Evolutionary conservation across 2,329 filamentous ascomycete genomes (phyloP), one percentile per base, ranked within the genome.

Genomic region (Beauveria sp.): DNA sequence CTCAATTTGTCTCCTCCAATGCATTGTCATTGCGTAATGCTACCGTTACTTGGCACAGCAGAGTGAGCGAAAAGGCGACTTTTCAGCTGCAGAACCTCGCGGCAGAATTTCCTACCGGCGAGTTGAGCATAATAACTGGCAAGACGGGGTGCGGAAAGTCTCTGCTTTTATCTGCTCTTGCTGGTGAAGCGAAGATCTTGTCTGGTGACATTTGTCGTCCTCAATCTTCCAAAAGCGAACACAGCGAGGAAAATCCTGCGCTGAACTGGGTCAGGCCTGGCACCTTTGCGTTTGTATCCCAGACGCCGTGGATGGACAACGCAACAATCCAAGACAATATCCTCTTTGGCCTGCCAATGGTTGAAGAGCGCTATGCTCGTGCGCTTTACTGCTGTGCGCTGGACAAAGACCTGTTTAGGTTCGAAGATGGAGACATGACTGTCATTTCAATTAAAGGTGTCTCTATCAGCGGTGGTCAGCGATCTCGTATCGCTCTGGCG

Each of bases 221-320:
- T n/a, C 40, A 6, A 51, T 20, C 30, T 20, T 28, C 28, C 24
- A 22, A 57, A 45, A 30, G 22, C 42, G 3, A 63, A 51, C 7
- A 46, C 45, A 3, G 30, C 58, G 14, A 49, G 2, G 9, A 42
- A 2, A 1, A 16, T 7, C 16, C 0, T 40, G 47, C 30, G 6
- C 10, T 22, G 9, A 3, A 30, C 18, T 43, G 55, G 55, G 1
- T 57, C 5, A 26, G 40, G n/a, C n/a, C 43, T 24, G 54, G 43
- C 2, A 49, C 3, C 8, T 26, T 53, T 9, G 58, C 58, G 10
- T n/a, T 60, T 3, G 49, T 60, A 12, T 82, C 86, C 4, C 87
- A 90, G 68, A 88, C 87, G 18, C 88, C 88, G 0, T 92, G 88
- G 88, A 89, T 92, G 56, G 88, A 91, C 67, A 91, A 91, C 66